Evolutionary conservation across 768 basidiomycete species (phyloP), one percentile per base, ranked within the genome.

Genomic region (Panaeolus cyanescens): DNA sequence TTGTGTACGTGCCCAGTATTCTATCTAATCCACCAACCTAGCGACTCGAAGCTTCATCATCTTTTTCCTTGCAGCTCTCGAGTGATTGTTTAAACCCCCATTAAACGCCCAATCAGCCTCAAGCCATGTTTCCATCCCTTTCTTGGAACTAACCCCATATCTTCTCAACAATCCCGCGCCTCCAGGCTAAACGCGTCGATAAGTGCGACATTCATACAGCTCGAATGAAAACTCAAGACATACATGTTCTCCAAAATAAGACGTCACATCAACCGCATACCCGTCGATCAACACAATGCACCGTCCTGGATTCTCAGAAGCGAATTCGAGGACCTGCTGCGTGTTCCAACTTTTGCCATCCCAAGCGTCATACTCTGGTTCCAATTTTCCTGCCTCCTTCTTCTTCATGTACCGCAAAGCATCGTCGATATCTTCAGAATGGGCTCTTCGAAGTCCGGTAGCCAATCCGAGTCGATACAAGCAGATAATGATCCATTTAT

Each of bases 11-110:
- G n/a, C n/a, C n/a, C n/a, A n/a, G n/a, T n/a, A n/a, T n/a, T n/a
- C n/a, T n/a, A n/a, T n/a, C n/a, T n/a, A n/a, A n/a, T n/a, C n/a
- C n/a, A n/a, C 64, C 28, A 84, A 56, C 59, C 70, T 79, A n/a
- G 86, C 87, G 10, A 88, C 65, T 55, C 80, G 72, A 32, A 87
- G 67, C 50, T 81, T 75, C 17, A 66, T 63, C 80, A 88, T 78
- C 39, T 79, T 74, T 65, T 73, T 75, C 62, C 72, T 77, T 12
- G 87, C 86, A 2, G 82, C 80, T n/a, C 81, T 76, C 13, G 87
- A 86, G 66, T 92, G 90, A 58, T 85, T 85, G 67, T 92, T 93
- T 66, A 90, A 73, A 12, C 89, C 90, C 13, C 90, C 89, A 59
- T 82, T 77, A 74, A 90, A 92, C 0, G 89, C 87, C 80, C 83